A percentile compares a stretch with the other conserved stretches of the same genome.
These are phyloP conservation scores for Hordeum vulgare DNA, from an alignment of 176 grass and related monocot species.

Conservation along the genomic window DNA sequence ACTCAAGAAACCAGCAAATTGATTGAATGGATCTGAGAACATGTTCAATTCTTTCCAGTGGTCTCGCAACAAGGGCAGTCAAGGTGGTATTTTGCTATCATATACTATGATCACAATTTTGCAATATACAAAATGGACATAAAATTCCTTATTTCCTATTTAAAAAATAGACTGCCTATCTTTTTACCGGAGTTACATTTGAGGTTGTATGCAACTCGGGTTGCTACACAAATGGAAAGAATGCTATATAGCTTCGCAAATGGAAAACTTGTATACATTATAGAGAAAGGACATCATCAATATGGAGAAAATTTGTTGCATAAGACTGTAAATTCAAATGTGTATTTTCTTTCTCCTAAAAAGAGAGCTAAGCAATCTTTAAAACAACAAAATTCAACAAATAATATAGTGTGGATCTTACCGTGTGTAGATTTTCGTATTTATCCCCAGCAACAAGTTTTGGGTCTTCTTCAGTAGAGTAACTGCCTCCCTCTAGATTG, in stretches of 20 bases:
- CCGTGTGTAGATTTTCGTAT: slow-evolving; percentile 49
- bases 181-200: neutral
- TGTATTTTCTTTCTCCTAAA: neutral
- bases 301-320: slow-evolving; percentile 11
- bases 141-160: neutral
- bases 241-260: neutral
- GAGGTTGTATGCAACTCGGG: neutral
- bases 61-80: neutral
- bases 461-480: slow-evolving; percentile 19
- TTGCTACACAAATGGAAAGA: neutral
- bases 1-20: neutral
- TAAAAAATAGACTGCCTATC: neutral
- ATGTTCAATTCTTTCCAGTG: neutral
- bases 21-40: neutral
- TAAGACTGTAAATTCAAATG: neutral
- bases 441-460: slow-evolving; percentile 32
- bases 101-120: neutral
- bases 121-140: neutral
- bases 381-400: neutral
- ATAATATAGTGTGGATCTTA: slow-evolving; percentile 30
- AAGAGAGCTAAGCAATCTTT: neutral
- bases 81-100: neutral
- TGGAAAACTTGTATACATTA: neutral
- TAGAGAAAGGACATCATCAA: neutral
- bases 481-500: slow-evolving; percentile 27